phyloP scores from a whole-genome alignment of 805 yeast species.

The Suhomyces sp. region DNA sequence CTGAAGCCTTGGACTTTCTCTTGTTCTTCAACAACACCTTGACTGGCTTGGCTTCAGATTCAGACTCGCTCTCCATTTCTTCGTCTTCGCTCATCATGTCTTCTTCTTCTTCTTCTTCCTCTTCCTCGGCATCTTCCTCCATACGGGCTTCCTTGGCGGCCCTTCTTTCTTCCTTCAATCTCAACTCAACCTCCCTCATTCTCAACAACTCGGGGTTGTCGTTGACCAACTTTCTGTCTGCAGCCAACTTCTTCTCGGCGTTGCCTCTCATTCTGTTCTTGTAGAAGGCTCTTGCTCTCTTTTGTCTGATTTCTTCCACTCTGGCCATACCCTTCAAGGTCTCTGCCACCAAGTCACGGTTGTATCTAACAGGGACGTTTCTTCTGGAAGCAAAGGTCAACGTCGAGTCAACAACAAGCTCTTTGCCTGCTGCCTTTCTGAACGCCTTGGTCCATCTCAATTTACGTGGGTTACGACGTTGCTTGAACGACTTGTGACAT shows the following conservation, averaged over 20 bases:
- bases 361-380: slow-evolving; percentile 96
- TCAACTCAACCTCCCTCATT: slow-evolving; percentile 90
- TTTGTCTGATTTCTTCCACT: slow-evolving; percentile 92
- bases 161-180: slow-evolving; percentile 67
- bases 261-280: slow-evolving; percentile 99
- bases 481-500: slow-evolving; percentile 96
- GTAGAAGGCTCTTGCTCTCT: slow-evolving; percentile 97
- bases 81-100: slow-evolving; percentile 35
- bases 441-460: slow-evolving; percentile 98
- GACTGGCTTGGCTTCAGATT: slow-evolving; percentile 44
- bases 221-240: slow-evolving; percentile 87
- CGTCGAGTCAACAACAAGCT: slow-evolving; percentile 94
- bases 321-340: slow-evolving; percentile 94
- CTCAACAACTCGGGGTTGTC: slow-evolving; percentile 83
- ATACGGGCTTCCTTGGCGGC: slow-evolving; percentile 55
- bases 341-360: slow-evolving; percentile 91
- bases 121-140: slow-evolving; percentile 40
- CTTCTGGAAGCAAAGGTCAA: slow-evolving; percentile 95
- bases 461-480: slow-evolving; percentile 97
- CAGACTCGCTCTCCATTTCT: slow-evolving; percentile 43
- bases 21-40: slow-evolving; percentile 65
- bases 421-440: slow-evolving; percentile 98
- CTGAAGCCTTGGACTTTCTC: slow-evolving; percentile 32
- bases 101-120: slow-evolving; percentile 42
- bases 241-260: slow-evolving; percentile 77